A percentile compares a stretch with the other conserved stretches of the same genome.
These are phyloP conservation scores for Eremothecium cymbalariae DNA, from an alignment of 1,139 yeast species.

Conservation along the genomic window DNA sequence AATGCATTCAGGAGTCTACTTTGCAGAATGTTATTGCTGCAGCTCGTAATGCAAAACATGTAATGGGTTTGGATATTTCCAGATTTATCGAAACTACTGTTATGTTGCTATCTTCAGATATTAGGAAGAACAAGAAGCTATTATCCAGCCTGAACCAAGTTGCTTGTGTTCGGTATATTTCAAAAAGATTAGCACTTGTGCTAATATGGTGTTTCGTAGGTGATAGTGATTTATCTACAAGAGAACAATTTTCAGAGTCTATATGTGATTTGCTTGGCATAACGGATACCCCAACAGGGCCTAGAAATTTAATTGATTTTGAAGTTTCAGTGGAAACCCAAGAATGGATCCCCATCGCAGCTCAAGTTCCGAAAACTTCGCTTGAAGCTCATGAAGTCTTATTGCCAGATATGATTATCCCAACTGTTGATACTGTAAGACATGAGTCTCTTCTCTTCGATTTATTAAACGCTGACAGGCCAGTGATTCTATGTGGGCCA, in stretches of 20 bases:
- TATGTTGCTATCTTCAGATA: conserved; percentile 7
- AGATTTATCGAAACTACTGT: conserved; percentile 39
- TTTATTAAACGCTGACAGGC: conserved; percentile 48
- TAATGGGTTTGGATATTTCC: conserved; percentile 43
- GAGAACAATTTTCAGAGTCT: conserved; percentile 33
- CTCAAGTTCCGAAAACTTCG: conserved; percentile 39
- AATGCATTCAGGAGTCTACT: conserved; percentile 1
- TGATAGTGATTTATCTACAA: conserved; percentile 14
- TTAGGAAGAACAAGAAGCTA: conserved; percentile 7
- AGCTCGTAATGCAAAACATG: conserved; percentile 36
- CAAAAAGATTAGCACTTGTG: conserved; percentile 39
- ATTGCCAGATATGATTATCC: conserved; percentile 59
- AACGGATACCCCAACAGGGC: conserved; percentile 11
- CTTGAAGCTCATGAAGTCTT: conserved; percentile 59
- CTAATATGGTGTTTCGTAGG: conserved; percentile 55
- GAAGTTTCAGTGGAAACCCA: conserved; percentile 43
- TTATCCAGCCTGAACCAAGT: conserved; percentile 17
- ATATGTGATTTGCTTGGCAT: conserved; percentile 28
- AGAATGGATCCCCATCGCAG: conserved; percentile 43
- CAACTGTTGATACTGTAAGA: conserved; percentile 69
- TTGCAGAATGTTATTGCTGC: conserved; percentile 15
- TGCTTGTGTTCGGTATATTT: conserved; percentile 29
- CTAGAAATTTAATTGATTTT: conserved; percentile 34
- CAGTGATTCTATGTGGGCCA: conserved; percentile 83
- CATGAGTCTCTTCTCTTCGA: conserved; percentile 57